These are phyloP conservation scores for Penicillium digitatum DNA, from an alignment of 2,329 filamentous ascomycete genomes.

Conservation along the genomic window DNA sequence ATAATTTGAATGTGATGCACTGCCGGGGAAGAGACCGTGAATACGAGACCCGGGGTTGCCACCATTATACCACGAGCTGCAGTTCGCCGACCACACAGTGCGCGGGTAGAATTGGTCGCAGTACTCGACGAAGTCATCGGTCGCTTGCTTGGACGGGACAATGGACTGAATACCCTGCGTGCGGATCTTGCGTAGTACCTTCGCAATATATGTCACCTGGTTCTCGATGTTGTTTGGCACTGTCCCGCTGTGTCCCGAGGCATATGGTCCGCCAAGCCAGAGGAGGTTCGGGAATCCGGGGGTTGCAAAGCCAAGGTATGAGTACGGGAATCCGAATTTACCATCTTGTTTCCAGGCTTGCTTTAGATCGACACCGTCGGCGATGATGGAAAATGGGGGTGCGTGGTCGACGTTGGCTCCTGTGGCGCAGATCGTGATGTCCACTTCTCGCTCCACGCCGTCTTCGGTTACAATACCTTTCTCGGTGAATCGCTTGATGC, in stretches of 20 bases:
- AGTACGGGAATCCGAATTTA: conserved; percentile 60
- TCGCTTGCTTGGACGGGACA: conserved; percentile 53
- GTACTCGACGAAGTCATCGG: conserved; percentile 53
- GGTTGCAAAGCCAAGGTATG: conserved; percentile 61
- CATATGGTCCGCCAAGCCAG: conserved; percentile 60
- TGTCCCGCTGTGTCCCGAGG: conserved; percentile 59
- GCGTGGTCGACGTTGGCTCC: conserved; percentile 60
- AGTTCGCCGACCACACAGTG: conserved; percentile 51
- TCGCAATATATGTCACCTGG: conserved; percentile 62
- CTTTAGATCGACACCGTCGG: conserved; percentile 52
- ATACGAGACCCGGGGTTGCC: conserved; percentile 59
- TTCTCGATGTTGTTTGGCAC: conserved; percentile 65
- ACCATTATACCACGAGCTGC: conserved; percentile 70
- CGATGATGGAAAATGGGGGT: conserved; percentile 59
- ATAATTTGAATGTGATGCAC: conserved; percentile 58
- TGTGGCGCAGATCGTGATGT: conserved; percentile 65
- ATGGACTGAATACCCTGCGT: conserved; percentile 64
- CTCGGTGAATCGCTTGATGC: conserved; percentile 56
- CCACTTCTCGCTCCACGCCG: conserved; percentile 55
- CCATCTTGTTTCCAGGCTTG: conserved; percentile 56
- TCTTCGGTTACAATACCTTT: conserved; percentile 60
- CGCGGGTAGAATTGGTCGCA: conserved; percentile 50
- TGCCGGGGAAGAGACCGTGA: conserved; percentile 67
- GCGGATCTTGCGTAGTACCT: conserved; percentile 63
- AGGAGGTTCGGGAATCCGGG: conserved; percentile 66